These are phyloP conservation scores for Microbotryum silenes-acaulis DNA, from an alignment of 1,284 basidiomycete species.

Conservation along the genomic window DNA sequence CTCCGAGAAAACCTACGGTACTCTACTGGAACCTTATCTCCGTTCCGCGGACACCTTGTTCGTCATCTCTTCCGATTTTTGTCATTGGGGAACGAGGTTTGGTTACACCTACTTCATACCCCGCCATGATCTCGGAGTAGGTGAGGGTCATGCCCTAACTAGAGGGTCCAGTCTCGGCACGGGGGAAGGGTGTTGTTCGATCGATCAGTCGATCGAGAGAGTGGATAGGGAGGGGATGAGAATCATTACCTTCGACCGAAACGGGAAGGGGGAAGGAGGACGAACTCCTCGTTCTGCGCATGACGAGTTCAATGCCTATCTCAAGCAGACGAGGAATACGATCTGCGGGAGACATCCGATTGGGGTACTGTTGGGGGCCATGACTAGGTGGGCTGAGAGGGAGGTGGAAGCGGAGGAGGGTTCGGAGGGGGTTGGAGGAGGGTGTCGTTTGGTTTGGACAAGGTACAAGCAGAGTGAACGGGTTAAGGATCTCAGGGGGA, in stretches of 20 bases:
- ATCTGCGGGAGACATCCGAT: constrained; percentile 96
- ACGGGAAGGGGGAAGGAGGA: constrained; percentile 45
- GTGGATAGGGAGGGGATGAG: constrained; percentile 74
- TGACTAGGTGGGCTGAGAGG: constrained; percentile 53
- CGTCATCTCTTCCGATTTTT: constrained; percentile 93
- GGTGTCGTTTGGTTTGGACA: constrained; percentile 59
- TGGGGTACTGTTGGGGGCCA: constrained; percentile 73
- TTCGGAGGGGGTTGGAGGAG: constrained; percentile 37
- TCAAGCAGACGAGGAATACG: constrained; percentile 80
- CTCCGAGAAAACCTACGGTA: constrained; percentile 58
- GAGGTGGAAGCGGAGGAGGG: constrained; percentile 38
- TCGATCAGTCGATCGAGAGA: constrained; percentile 54
- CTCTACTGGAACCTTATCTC: constrained; percentile 70
- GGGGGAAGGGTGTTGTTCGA: constrained; percentile 34
- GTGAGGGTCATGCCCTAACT: background rate
- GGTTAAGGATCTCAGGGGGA: constrained; percentile 61
- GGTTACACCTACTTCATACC: constrained; percentile 18
- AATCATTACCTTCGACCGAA: constrained; percentile 51
- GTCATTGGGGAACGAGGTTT: constrained; percentile 68
- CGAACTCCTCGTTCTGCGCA: constrained; percentile 46
- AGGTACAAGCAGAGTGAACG: constrained; percentile 85
- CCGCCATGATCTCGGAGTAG: background rate
- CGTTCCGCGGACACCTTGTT: constrained; percentile 69
- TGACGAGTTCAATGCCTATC: constrained; percentile 61
- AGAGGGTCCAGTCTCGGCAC: background rate